These are phyloP conservation scores for Tritrichomonas musculus DNA, from an alignment of 208 protist species.

Conservation along the genomic window DNA sequence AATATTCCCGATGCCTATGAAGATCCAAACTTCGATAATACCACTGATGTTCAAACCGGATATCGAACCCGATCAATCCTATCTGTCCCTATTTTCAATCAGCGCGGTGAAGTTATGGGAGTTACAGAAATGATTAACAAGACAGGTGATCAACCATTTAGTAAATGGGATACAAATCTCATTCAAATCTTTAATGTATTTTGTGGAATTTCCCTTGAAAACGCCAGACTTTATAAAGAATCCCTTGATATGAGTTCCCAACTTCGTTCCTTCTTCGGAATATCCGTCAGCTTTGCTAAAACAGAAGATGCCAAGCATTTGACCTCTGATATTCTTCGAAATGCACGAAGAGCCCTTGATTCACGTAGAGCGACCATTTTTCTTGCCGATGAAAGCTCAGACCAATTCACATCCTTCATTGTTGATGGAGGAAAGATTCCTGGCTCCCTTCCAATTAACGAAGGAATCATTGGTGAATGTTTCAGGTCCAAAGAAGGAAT, in stretches of 20 bases:
- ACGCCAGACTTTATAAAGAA: not conserved
- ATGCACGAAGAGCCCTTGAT: not conserved
- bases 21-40: slow-evolving; percentile 51
- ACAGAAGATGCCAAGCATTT: not conserved
- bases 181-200: slow-evolving; percentile 31
- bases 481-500: not conserved
- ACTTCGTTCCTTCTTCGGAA: not conserved
- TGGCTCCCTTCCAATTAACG: not conserved
- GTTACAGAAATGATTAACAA: slow-evolving; percentile 52
- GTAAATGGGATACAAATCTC: not conserved
- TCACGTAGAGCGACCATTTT: not conserved
- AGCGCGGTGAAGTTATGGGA: slow-evolving; percentile 44
- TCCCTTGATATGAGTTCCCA: not conserved
- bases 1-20: slow-evolving; percentile 55
- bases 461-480: not conserved
- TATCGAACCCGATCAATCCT: slow-evolving; percentile 51
- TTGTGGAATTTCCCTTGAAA: slow-evolving; percentile 19
- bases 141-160: not conserved
- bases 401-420: not conserved
- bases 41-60: slow-evolving; percentile 51
- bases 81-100: slow-evolving; percentile 54
- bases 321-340: not conserved
- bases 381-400: not conserved
- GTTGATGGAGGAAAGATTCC: not conserved
- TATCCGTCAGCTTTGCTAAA: not conserved